Percentiles rank a stretch among this genome's conserved stretches.
These are phyloP conservation scores for Sphagnum magellanicum DNA, from an alignment of 228 moss, liverwort and hornwort genomes.

Conservation along the genomic window DNA sequence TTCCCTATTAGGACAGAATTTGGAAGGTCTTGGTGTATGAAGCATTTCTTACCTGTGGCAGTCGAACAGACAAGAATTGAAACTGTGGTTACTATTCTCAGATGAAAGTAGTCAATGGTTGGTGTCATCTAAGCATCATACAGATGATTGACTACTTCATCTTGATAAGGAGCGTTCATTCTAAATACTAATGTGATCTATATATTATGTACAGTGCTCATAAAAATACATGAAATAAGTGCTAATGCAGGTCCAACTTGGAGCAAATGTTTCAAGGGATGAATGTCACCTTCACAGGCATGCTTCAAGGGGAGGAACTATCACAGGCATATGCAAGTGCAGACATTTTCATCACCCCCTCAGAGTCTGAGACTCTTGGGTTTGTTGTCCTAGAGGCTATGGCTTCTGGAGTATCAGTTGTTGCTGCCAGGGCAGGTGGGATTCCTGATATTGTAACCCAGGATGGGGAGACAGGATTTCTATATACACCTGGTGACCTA, in stretches of 20 bases:
- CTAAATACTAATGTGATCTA: too few species aligned
- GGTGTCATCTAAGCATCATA: too few species aligned
- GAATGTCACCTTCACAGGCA: conserved; percentile 91
- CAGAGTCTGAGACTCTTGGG: conserved; percentile 91
- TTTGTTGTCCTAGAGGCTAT: conserved; percentile 98
- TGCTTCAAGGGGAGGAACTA: conserved; percentile 82
- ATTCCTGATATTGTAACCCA: conserved; percentile 89
- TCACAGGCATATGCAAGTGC: conserved; percentile 94
- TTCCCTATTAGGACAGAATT: too few species aligned
- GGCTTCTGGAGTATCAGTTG: conserved; percentile 93
- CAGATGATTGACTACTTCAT: too few species aligned
- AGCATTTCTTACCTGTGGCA: too few species aligned
- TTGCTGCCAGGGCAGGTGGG: conserved; percentile 91
- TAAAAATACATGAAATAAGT: too few species aligned
- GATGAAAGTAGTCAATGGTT: too few species aligned
- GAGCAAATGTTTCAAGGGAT: conserved; percentile 68
- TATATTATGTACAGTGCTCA: too few species aligned
- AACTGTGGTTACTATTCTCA: too few species aligned
- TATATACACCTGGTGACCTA: conserved; percentile 84
- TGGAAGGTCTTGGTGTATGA: too few species aligned
- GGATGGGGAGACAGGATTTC: conserved; percentile 80
- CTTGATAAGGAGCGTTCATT: too few species aligned
- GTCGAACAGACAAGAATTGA: too few species aligned
- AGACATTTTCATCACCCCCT: conserved; percentile 94
- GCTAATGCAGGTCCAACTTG: conserved; percentile 46